Evolutionary conservation across 2,329 filamentous ascomycete genomes (phyloP).

Genomic region (Colletotrichum sp.): DNA sequence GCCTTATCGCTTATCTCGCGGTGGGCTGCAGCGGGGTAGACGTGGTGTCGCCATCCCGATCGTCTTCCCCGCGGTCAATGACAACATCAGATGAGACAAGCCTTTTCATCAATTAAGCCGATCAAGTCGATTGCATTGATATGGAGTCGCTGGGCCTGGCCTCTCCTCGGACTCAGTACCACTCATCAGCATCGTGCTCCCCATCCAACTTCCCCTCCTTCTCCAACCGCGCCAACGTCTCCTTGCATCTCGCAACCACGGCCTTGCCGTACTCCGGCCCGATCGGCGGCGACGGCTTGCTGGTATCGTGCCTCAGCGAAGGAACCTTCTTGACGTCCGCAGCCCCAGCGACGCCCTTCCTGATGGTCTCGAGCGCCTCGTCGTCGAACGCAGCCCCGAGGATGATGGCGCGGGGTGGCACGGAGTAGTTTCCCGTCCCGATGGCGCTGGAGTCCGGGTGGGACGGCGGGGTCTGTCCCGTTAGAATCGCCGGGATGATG

Average conservation of each 20-base stretch:
- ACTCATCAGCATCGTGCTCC: conserved; percentile 19
- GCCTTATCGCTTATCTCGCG: conserved; percentile 14
- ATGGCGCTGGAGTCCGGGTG: conserved; percentile 21
- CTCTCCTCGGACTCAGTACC: conserved; percentile 3
- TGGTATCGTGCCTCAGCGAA: conserved; percentile 28
- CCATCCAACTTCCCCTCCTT: conserved; percentile 25
- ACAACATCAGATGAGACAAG: not conserved
- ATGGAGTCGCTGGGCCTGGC: not conserved
- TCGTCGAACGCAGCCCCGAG: conserved; percentile 20
- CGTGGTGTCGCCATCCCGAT: not conserved
- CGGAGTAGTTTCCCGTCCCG: conserved; percentile 16
- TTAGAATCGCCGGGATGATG: conserved; percentile 19
- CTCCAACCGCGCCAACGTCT: conserved; percentile 22
- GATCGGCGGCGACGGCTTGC: conserved; percentile 24
- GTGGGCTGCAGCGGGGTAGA: conserved; percentile 17
- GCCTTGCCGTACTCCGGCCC: conserved; percentile 30
- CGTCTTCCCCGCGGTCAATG: not conserved
- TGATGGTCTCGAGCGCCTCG: not conserved
- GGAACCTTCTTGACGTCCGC: conserved; percentile 1
- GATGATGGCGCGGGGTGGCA: conserved; percentile 8
- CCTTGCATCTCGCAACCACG: conserved; percentile 27
- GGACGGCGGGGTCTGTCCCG: not conserved
- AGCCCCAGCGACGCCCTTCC: not conserved
- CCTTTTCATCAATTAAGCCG: not conserved
- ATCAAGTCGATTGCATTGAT: not conserved